Evolutionary conservation across 2,329 filamentous ascomycete genomes (phyloP), one percentile per base, ranked within the genome.

Genomic region (Lasiodiplodia gonubiensis): DNA sequence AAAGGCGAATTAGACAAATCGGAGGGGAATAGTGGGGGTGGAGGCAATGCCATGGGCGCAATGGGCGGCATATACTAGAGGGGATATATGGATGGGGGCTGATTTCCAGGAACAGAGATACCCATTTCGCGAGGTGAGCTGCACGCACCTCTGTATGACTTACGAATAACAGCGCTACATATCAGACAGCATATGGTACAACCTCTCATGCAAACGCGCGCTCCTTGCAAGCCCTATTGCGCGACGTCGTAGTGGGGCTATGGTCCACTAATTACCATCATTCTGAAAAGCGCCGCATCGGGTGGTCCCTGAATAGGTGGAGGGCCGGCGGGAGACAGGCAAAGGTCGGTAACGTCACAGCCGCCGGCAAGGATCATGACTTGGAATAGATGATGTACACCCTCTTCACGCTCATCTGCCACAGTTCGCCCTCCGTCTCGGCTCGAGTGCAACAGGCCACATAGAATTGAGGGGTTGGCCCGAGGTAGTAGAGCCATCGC

Each of bases 51-150:
- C 35, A 42, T 59, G 55, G 46, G 23, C 21, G 59, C 46, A 18
- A 51, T 63, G 59, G 49, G 42, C 23, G 59, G 42, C 25, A 37
- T 63, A 12, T 51, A 39, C 46, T 63, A 63, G 59, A n/a, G 7
- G 59, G 27, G 27, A n/a, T 11, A 23, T 30, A 25, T 8, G 23
- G 27, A 21, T 30, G 51, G 59, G 59, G 51, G 59, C 30, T 63
- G 42, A 51, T 51, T 60, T 51, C 14, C 59, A 63, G 59, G 42
- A 61, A 63, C 46, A 21, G 49, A 51, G 59, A 63, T 63, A 63
- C 59, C 59, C 59, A 51, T 63, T 63, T 63, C 49, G 59, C 46
- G 59, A 63, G 59, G 59, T 63, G 59, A 63, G 59, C 59, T 49
- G 49, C 35, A 63, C 42, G 59, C 49, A 39, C 30, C 46, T 63